phyloP scores from a whole-genome alignment of 306 rosid genomes.

The Crataegus laevigata region DNA sequence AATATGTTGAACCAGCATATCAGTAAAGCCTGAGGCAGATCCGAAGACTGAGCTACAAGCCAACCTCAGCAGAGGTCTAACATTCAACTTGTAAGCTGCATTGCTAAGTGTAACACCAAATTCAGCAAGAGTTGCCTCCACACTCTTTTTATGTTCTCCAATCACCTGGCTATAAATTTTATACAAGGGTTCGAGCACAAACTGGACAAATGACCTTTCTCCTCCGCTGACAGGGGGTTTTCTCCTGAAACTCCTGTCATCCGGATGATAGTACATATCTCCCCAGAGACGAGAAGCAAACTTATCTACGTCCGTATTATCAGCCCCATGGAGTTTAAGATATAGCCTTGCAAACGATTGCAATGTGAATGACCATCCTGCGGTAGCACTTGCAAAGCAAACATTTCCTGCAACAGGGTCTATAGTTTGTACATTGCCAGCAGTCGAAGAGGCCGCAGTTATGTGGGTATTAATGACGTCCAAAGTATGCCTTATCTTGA shows the following conservation, averaged over 20 bases:
- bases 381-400: slow-evolving; percentile 89
- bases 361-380: slow-evolving; percentile 97
- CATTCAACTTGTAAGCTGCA: slow-evolving; percentile 90
- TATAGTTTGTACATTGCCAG: slow-evolving; percentile 80
- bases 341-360: slow-evolving; percentile 88
- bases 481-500: slow-evolving; percentile 83
- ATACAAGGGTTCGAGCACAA: slow-evolving; percentile 87
- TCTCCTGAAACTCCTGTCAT: slow-evolving; percentile 66
- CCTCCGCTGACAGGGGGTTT: slow-evolving; percentile 86
- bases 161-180: slow-evolving; percentile 94
- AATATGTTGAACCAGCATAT: slow-evolving; percentile 89
- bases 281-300: slow-evolving; percentile 97
- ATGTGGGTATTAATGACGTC: slow-evolving; percentile 83
- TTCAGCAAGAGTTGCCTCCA: slow-evolving; percentile 93
- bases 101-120: slow-evolving; percentile 91
- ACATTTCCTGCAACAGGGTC: slow-evolving; percentile 96
- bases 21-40: slow-evolving; percentile 78
- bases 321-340: slow-evolving; percentile 76
- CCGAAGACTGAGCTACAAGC: slow-evolving; percentile 98
- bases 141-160: slow-evolving; percentile 97
- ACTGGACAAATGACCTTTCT: slow-evolving; percentile 92
- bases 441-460: slow-evolving; percentile 78
- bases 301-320: slow-evolving; percentile 59
- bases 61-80: slow-evolving; percentile 84
- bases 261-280: slow-evolving; percentile 75